Evolutionary conservation across 2,329 filamentous ascomycete genomes (phyloP).

Genomic region (Drechslerella coelobrocha): DNA sequence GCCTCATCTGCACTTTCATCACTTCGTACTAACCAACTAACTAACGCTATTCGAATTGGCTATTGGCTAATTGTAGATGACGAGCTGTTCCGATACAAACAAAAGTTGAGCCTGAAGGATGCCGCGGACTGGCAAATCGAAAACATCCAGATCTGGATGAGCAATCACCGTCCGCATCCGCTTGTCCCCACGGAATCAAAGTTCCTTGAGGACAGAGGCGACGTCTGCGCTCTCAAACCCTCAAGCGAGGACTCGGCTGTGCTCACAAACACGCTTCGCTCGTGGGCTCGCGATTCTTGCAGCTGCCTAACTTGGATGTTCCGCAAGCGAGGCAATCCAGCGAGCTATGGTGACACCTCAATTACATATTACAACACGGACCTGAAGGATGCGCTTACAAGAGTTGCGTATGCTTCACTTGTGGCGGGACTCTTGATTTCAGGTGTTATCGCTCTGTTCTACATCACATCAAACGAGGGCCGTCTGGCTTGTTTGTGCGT

Average conservation of each 20-base stretch:
- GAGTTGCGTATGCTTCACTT: conserved; percentile 27
- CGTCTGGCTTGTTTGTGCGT: conserved; percentile 32
- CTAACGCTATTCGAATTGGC: not conserved
- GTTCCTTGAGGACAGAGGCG: conserved; percentile 24
- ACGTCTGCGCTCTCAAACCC: conserved; percentile 25
- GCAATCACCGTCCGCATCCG: conserved; percentile 31
- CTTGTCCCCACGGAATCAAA: conserved; percentile 30
- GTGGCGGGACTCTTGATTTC: conserved; percentile 23
- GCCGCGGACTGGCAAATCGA: conserved; percentile 29
- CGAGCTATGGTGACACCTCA: conserved; percentile 24
- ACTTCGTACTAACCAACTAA: not conserved
- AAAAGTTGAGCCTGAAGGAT: conserved; percentile 25
- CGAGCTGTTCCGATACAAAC: conserved; percentile 42
- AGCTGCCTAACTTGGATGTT: conserved; percentile 25
- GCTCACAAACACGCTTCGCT: conserved; percentile 27
- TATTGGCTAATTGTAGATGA: conserved; percentile 17
- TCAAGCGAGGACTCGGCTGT: conserved; percentile 41
- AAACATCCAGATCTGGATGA: conserved; percentile 40
- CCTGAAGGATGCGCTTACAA: conserved; percentile 25
- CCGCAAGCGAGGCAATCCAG: conserved; percentile 34
- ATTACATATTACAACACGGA: conserved; percentile 42
- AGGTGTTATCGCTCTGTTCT: conserved; percentile 35
- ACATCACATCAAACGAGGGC: conserved; percentile 8
- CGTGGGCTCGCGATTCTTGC: conserved; percentile 23
- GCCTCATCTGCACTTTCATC: not conserved